Percentiles rank a stretch among this genome's conserved stretches.
Evolutionary conservation across 1,139 yeast species (phyloP).

Genomic region (Diutina neorugosa): DNA sequence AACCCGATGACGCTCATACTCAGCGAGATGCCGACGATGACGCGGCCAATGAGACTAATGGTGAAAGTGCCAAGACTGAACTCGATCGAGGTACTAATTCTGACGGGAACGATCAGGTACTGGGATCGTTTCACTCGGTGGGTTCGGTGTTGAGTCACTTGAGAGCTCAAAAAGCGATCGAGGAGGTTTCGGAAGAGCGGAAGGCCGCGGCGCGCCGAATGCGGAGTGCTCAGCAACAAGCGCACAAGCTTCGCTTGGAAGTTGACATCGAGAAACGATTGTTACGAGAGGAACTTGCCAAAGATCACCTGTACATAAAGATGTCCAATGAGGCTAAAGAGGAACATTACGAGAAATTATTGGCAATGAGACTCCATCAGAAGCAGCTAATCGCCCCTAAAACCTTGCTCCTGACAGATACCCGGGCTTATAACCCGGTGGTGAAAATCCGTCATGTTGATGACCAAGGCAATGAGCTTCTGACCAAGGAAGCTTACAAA

Average conservation of each 20-base stretch:
- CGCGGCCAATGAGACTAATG: background rate
- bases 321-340: constrained; percentile 21
- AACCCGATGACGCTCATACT: no score
- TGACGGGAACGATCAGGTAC: background rate
- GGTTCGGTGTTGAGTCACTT: background rate
- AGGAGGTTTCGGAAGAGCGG: background rate
- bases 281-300: constrained; percentile 27
- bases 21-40: no score
- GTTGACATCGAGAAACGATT: constrained; percentile 27
- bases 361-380: constrained; percentile 18
- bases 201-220: constrained; percentile 2
- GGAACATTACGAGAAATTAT: constrained; percentile 14
- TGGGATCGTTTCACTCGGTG: background rate
- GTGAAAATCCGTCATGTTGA: constrained; percentile 58
- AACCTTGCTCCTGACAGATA: background rate
- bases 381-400: constrained; percentile 15
- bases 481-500: constrained; percentile 74
- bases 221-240: constrained; percentile 18
- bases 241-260: constrained; percentile 22
- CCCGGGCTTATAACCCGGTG: constrained; percentile 45
- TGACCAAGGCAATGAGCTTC: constrained; percentile 52
- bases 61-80: background rate
- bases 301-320: constrained; percentile 19
- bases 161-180: background rate
- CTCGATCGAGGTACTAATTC: background rate